A percentile compares a stretch with the other conserved stretches of the same genome.
Conservation (phyloP, 2,329 filamentous ascomycete species). For the Chalara sp. region DNA sequence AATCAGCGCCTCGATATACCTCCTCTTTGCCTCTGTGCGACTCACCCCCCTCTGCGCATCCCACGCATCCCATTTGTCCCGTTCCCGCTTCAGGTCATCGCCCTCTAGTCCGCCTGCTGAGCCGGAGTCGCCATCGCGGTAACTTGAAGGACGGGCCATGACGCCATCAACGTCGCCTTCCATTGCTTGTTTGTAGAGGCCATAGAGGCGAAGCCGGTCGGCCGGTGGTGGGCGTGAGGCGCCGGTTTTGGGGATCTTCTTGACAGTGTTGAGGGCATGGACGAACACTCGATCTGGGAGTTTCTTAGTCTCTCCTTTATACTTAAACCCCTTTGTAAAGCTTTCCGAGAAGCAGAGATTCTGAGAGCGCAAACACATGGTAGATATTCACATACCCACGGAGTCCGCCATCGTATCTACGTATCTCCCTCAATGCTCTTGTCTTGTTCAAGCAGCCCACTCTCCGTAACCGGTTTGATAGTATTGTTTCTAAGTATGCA, state of each 20-base stretch:
- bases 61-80: constrained; percentile 89
- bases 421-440: too few species aligned
- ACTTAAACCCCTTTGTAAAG: too few species aligned
- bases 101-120: constrained; percentile 26
- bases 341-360: too few species aligned
- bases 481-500: too few species aligned
- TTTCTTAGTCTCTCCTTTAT: not conserved
- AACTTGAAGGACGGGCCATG: constrained; percentile 69
- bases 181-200: constrained; percentile 98
- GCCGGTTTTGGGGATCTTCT: constrained; percentile 92
- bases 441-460: too few species aligned
- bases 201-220: constrained; percentile 89
- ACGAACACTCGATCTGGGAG: constrained; percentile 88
- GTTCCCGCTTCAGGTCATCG: constrained; percentile 43
- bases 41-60: constrained; percentile 76
- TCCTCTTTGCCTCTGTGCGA: constrained; percentile 86
- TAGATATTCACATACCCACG: constrained; percentile 34
- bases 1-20: constrained; percentile 90
- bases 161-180: constrained; percentile 94
- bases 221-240: constrained; percentile 78
- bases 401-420: constrained; percentile 40
- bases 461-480: too few species aligned
- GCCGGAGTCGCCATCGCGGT: constrained; percentile 51
- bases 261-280: constrained; percentile 97
- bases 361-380: not conserved